These are phyloP conservation scores for Hyphopichia homilentoma DNA, from an alignment of 805 yeast genomes.

Conservation along the genomic window DNA sequence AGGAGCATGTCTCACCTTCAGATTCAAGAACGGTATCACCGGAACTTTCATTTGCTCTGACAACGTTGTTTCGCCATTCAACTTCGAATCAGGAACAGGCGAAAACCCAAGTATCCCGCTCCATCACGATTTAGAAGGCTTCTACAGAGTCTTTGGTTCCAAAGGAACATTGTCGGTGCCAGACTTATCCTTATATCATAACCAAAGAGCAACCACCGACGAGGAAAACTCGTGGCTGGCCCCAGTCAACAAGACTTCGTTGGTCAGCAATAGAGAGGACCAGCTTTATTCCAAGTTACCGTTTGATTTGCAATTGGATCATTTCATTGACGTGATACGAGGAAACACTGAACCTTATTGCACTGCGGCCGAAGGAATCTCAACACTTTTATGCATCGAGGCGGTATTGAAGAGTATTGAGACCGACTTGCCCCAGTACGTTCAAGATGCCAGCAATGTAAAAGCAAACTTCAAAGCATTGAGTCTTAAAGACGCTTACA, in stretches of 20 bases:
- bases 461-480: slow-evolving; percentile 15
- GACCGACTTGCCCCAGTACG: slow-evolving; percentile 30
- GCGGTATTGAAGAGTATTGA: slow-evolving; percentile 32
- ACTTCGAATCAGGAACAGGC: slow-evolving; percentile 37
- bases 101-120: slow-evolving; percentile 36
- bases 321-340: slow-evolving; percentile 32
- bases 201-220: slow-evolving; percentile 8
- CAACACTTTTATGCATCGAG: slow-evolving; percentile 33
- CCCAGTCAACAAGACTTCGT: slow-evolving; percentile 13
- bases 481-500: slow-evolving; percentile 5
- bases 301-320: slow-evolving; percentile 35
- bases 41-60: slow-evolving; percentile 38
- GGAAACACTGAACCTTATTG: slow-evolving; percentile 27
- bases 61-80: slow-evolving; percentile 34
- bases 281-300: slow-evolving; percentile 17
- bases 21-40: slow-evolving; percentile 27
- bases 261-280: slow-evolving; percentile 12
- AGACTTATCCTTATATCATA: slow-evolving; percentile 32
- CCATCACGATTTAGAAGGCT: slow-evolving; percentile 24
- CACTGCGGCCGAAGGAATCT: slow-evolving; percentile 34
- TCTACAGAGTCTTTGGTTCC: slow-evolving; percentile 37
- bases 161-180: slow-evolving; percentile 37
- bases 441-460: slow-evolving; percentile 20
- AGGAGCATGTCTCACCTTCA: slow-evolving; percentile 32
- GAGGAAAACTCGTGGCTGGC: slow-evolving; percentile 19